Evolutionary conservation across 371 early-diverging fungal species (phyloP), one percentile per base, ranked within the genome.

Genomic region (Saksenaea vasiformis): DNA sequence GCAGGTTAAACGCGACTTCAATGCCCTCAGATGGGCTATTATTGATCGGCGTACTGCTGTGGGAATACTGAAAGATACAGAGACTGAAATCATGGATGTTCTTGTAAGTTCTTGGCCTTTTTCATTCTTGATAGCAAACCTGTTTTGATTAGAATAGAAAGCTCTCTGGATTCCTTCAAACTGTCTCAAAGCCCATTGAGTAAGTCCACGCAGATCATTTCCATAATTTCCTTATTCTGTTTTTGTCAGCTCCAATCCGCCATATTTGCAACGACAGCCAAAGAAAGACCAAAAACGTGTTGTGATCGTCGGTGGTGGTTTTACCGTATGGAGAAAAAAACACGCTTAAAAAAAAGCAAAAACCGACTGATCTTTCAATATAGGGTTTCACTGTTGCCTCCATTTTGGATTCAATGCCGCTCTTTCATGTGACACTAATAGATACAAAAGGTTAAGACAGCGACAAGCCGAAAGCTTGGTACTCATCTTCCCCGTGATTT

Each of bases 371-470:
- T 37, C 36, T 22, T 61, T 41, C 54, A 2, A 43, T 60, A 17
- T 58, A 77, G 77, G 77, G 77, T 51, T 77, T 73, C 36, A 77
- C 77, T 3, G 74, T 77, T 14, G 77, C 71, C 15, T 73, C 74
- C 35, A 71, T 77, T 35, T 65, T 77, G 34, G 77, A 77, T 41
- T 72, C 69, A 53, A 77, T 77, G 77, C 69, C 71, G 60, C 69
- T 69, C 60, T 77, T 77, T 44, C 66, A 77, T 61, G 74, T 77
- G 28, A 71, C 71, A 24, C 65, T 77, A 31, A 73, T 77, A 61
- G 77, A 77, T 58, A 73, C 69, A 36, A 77, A 77, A 71, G 77
- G 77, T 77, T 68, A 47, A 61, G 0, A 15, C 13, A 35, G 15
- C 5, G 35, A 17, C 56, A 31, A 47, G 35, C 19, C 44, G 9